Evolutionary conservation across 768 basidiomycete genomes (phyloP), one percentile per base, ranked within the genome.

Genomic region (Boletus tomentosulus): DNA sequence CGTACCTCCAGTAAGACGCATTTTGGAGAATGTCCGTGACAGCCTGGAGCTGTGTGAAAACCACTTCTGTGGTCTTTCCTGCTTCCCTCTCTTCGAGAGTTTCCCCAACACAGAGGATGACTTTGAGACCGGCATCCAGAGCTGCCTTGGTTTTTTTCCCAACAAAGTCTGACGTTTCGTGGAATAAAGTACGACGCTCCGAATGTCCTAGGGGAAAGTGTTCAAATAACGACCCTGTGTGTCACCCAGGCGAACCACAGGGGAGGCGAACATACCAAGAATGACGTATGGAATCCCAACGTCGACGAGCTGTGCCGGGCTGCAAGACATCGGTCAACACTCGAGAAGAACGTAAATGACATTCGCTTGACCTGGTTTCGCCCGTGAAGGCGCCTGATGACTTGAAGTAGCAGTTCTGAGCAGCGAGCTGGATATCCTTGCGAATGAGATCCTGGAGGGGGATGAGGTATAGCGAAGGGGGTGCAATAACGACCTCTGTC

Each of bases 21-120:
- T 53, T 78, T 56, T 78, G 77, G 53, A 87, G 73, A 44, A 79
- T 72, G 27, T 78, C 75, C 41, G 91, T 78, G 57, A 85, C 90
- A 51, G 87, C 86, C 64, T 84, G 77, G 49, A 98, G 81, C 73
- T 98, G 95, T 47, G 71, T 78, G 66, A 93, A 76, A 65, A 93
- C 89, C 30, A 98, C 90, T 46, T 82, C 71, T 46, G 80, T 78
- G 33, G 96, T 98, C 73, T 84, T 73, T 35, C 77, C 82, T 4
- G 76, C 75, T 73, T 98, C 94, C 65, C 97, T 84, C 76, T 98
- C 80, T 56, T 82, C 74, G 56, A 98, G 85, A 42, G 90, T 93
- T 75, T 99, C 97, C 24, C 97, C 97, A 56, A 97, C 85, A 76
- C 97, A 98, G 59, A 96, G 87, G 66, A 99, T 97, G 58, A 98